Base-by-base conservation (phyloP, 2,329 filamentous ascomycete species). In the Exophiala aquamarina region DNA sequence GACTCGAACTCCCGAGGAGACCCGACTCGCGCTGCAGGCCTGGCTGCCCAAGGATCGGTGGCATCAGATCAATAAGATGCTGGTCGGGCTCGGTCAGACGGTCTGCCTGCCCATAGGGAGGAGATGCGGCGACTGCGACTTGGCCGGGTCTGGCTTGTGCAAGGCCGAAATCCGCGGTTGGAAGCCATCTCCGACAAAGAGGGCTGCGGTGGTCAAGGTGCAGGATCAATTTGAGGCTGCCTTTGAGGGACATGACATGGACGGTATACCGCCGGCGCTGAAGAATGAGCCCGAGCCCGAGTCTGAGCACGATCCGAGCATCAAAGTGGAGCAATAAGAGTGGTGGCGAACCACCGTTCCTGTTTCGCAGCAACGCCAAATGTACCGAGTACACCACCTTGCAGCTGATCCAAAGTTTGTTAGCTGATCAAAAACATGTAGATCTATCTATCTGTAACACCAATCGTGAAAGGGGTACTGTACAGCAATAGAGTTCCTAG, bases 11-110 rank as follows among this genome's bases (percentile, higher is more conserved):
- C 91, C 91, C 0, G 91, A 96, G 71, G 86, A 88, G 64, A 95
- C 91, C 21, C 77, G 91, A 34, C 70, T 76, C 44, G 81, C 82
- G 26, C 73, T 96, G 49, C 81, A 96, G 71, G 76, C 76, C 13
- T 96, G 91, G 91, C 72, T 96, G 59, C 91, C 91, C 2, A 78
- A 69, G 50, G 88, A 95, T 41, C 83, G 81, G 61, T 96, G 91
- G 91, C 86, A 88, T 66, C 89, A 95, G 68, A 94, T 96, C 66
- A 96, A 96, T 67, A 83, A 85, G 70, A 69, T 95, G 66, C 76
- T 96, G 31, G 91, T 96, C 23, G 91, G 91, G 1, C 76, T 95
- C 52, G 91, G 91, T 0, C 91, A 96, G 76, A 88, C 83, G 1
- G 82, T 93, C 17, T 96, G 91, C 64, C 71, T 89, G 54, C 89